Evolutionary conservation across 2,329 filamentous ascomycete species (phyloP).

Genomic region (Pseudogymnoascus sp.): DNA sequence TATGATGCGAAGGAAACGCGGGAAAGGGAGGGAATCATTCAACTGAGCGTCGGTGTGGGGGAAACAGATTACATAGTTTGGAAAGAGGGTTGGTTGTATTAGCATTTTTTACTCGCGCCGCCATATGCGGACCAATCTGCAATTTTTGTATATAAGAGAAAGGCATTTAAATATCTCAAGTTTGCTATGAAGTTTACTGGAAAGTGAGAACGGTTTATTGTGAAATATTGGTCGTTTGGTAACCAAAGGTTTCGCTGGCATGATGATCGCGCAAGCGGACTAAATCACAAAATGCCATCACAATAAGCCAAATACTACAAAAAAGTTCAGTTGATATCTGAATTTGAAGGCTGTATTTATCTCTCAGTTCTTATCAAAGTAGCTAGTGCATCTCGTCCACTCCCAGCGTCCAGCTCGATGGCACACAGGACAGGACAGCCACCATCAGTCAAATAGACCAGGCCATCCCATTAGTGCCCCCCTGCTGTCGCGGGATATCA

Average conservation of each 20-base stretch:
- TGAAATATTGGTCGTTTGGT: background rate
- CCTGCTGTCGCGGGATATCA: background rate
- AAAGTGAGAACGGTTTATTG: background rate
- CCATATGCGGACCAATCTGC: background rate
- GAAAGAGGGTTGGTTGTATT: background rate
- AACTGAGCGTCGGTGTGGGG: background rate
- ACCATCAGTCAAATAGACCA: slow-evolving; percentile 1
- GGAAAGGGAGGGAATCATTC: background rate
- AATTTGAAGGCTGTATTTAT: slow-evolving; percentile 5
- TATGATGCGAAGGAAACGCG: background rate
- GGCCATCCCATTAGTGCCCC: background rate
- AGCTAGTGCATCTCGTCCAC: background rate
- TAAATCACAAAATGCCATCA: background rate
- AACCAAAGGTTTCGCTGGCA: background rate
- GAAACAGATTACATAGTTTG: slow-evolving; percentile 1
- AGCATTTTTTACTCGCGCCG: slow-evolving; percentile 4
- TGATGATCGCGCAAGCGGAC: background rate
- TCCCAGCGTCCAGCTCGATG: slow-evolving; percentile 1
- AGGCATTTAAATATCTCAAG: slow-evolving; percentile 1
- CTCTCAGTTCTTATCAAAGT: slow-evolving; percentile 7
- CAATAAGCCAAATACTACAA: background rate
- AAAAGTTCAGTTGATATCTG: background rate
- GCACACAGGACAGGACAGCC: background rate
- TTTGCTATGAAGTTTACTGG: background rate
- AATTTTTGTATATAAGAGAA: slow-evolving; percentile 4